Base-by-base conservation (phyloP, 345 rosid genomes). In the Litchi chinensis region DNA sequence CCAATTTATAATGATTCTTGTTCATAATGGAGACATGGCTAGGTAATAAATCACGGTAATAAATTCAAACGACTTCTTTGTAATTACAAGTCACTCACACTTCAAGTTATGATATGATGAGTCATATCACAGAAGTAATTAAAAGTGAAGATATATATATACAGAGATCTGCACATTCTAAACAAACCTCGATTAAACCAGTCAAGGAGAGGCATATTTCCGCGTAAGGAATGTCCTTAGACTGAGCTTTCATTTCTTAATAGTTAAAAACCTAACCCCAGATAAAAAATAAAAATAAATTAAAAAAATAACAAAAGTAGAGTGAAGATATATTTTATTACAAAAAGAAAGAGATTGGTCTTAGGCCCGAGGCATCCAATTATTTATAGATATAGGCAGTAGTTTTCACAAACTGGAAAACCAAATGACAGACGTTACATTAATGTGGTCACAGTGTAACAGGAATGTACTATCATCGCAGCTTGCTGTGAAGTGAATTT, bases 381-480 rank as follows among this genome's bases (percentile, higher is more conserved):
- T 26, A 43, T 50, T 68, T 44, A 21, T 19, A 11, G 12, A 10
- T 72, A n/a, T 76, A 48, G 15, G 26, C 18, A 54, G 59, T 54
- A 15, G 16, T 76, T 72, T 71, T 77, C 76, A 50, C 80, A 57
- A 21, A n/a, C 60, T 39, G 74, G 72, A 64, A 70, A 79, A 76
- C 74, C 77, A 73, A 81, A 18, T 43, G 80, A 74, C 64, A 74
- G 83, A 87, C 78, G 65, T 76, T 71, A 80, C 85, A 78, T 80
- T 68, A 84, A n/a, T 82, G 76, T 3, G 67, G 60, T 68, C 68
- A 48, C 76, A 80, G 85, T 10, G 76, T 57, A 79, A 77, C 83
- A 80, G 80, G 67, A 83, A 76, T 83, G 90, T 80, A 83, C 87
- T 19, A 48, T 69, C 67, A 40, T 74, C 60, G 72, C 76, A 73